Percentiles rank a stretch among this genome's conserved stretches.
Evolutionary conservation across 2,329 filamentous ascomycete species (phyloP).

Genomic region (Pseudogymnoascus sp.): DNA sequence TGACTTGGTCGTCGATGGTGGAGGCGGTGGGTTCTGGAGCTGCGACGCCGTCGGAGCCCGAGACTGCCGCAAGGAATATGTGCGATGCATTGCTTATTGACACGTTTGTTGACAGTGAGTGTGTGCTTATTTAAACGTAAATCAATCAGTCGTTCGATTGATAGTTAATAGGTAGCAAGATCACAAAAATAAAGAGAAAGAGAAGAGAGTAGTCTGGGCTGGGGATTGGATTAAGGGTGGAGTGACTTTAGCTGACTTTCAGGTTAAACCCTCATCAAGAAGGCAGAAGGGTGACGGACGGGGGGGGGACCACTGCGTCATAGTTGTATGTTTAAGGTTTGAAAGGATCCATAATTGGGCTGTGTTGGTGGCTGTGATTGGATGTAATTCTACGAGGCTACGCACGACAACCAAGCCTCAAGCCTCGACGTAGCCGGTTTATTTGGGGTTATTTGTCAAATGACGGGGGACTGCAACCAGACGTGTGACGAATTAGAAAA

Average conservation of each 20-base stretch:
- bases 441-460: not conserved
- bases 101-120: not conserved
- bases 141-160: not conserved
- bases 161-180: not conserved
- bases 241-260: constrained; percentile 4
- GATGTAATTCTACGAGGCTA: not conserved
- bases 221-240: not conserved
- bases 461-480: not conserved
- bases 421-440: constrained; percentile 2
- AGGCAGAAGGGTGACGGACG: not conserved
- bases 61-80: constrained; percentile 97
- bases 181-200: not conserved
- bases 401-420: not conserved
- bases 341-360: not conserved
- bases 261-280: not conserved
- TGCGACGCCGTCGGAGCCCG: constrained; percentile 77
- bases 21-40: constrained; percentile 86
- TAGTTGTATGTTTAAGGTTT: constrained; percentile 8
- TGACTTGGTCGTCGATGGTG: constrained; percentile 82
- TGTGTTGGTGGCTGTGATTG: not conserved
- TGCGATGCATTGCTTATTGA: constrained; percentile 75
- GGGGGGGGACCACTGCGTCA: constrained; percentile 3
- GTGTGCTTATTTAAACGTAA: not conserved
- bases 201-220: not conserved
- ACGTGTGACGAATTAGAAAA: not conserved